These are phyloP conservation scores for Wallemia mellicola DNA, from an alignment of 1,284 basidiomycete genomes.

Conservation along the genomic window DNA sequence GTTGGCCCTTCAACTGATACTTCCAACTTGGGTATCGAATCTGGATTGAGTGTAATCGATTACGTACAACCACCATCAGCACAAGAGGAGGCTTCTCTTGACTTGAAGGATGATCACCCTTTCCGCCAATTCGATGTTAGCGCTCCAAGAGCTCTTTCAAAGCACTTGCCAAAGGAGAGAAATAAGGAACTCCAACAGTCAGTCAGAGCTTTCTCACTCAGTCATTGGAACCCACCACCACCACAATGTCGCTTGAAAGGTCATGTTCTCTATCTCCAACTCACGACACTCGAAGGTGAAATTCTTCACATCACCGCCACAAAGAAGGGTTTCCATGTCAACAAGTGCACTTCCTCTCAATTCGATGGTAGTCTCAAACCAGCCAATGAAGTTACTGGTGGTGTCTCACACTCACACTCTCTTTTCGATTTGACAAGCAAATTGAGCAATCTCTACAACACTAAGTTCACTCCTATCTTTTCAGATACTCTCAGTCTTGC, in stretches of 20 bases:
- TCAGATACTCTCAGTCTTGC: slow-evolving; percentile 14
- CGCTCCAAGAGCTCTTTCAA: background rate
- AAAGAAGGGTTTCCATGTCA: slow-evolving; percentile 24
- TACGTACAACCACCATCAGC: background rate
- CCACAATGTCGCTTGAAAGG: slow-evolving; percentile 23
- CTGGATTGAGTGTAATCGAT: background rate
- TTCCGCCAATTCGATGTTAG: background rate
- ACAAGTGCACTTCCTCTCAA: slow-evolving; percentile 12
- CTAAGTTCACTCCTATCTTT: slow-evolving; percentile 3
- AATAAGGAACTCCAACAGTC: background rate
- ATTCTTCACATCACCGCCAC: slow-evolving; percentile 22
- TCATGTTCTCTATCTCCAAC: slow-evolving; percentile 24
- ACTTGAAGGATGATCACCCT: background rate
- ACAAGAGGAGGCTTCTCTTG: slow-evolving; percentile 1
- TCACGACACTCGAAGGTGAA: slow-evolving; percentile 25
- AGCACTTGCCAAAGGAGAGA: background rate
- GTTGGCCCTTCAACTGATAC: background rate
- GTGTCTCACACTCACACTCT: background rate
- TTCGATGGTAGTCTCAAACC: background rate
- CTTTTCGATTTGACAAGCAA: background rate
- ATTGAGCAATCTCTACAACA: background rate
- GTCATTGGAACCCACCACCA: slow-evolving; percentile 27
- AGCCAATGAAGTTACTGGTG: background rate
- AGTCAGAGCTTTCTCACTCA: slow-evolving; percentile 21
- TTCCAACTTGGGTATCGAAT: background rate